Base-by-base conservation (phyloP, 192 early-diverging fungal genomes). In the Coemansia aciculifera region DNA sequence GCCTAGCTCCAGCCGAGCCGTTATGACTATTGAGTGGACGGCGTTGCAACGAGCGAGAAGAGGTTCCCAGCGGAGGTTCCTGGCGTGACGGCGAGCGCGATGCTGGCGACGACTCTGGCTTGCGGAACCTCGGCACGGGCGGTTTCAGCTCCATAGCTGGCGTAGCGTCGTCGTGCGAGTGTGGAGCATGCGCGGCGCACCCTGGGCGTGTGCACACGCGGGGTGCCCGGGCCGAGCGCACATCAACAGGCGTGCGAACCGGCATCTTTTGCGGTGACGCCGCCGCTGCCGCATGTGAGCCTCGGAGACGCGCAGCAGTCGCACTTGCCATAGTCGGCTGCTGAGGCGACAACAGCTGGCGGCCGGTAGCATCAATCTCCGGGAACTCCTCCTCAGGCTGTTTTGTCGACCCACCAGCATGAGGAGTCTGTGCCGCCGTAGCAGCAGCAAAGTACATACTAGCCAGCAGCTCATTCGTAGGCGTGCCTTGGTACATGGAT, bases 131-230 rank as follows among this genome's bases (percentile, higher is more conserved):
- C 24, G 81, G 81, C 5, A 83, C 81, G 36, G 81, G 76, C 49
- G 81, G 81, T 63, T 83, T 83, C 10, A 83, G 73, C 63, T 83
- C 72, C 81, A 83, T 83, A 19, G 61, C 46, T n/a, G 69, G 63
- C 5, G 46, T 34, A 9, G 69, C 72, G 59, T 83, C 81, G 13
- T 83, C 81, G 61, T 83, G 81, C 23, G 72, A 51, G 42, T 83
- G 81, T 51, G 76, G 81, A n/a, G 81, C 67, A 69, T 83, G 81
- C 1, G 81, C 81, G 0, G 81, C 81, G 59, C 81, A 83, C 15
- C 81, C 81, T 0, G 81, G 81, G 2, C 81, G 72, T 24, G 81
- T 83, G 62, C 81, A 83, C 46, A 68, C 57, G 27, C 81, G 81
- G 5, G 81, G 62, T 42, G 66, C 69, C 17, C 72, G 61, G 1